Evolutionary conservation across 371 early-diverging fungal genomes (phyloP).

Genomic region (Circinella minor): DNA sequence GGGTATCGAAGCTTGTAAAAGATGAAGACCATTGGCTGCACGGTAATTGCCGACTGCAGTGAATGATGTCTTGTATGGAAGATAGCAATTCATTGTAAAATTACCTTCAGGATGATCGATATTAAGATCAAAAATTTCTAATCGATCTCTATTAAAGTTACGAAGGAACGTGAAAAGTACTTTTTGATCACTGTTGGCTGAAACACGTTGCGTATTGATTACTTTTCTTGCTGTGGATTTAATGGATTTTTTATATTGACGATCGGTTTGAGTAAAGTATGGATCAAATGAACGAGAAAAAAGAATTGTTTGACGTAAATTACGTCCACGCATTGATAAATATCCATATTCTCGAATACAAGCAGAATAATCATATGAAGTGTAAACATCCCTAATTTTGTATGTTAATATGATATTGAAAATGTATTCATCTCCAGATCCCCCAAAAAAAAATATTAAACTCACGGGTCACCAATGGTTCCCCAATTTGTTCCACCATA

Average conservation of each 20-base stretch:
- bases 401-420: not conserved
- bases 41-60: constrained; percentile 72
- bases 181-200: constrained; percentile 33
- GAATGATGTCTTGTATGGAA: constrained; percentile 71
- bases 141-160: constrained; percentile 64
- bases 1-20: constrained; percentile 70
- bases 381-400: constrained; percentile 70
- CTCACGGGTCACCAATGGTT: constrained; percentile 76
- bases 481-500: constrained; percentile 92
- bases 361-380: constrained; percentile 81
- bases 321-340: constrained; percentile 69
- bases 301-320: constrained; percentile 63
- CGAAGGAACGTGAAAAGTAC: constrained; percentile 71
- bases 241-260: constrained; percentile 34
- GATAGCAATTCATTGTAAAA: constrained; percentile 46
- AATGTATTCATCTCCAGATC: too few relatives aligned
- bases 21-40: constrained; percentile 54
- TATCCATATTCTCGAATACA: constrained; percentile 82
- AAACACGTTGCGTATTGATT: constrained; percentile 56
- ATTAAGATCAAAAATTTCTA: constrained; percentile 52
- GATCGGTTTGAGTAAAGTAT: constrained; percentile 61
- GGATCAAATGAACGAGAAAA: constrained; percentile 72
- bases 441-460: constrained; percentile 7
- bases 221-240: constrained; percentile 49
- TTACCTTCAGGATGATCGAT: constrained; percentile 29